phyloP scores from a whole-genome alignment of 257 asterid genomes.

The Petunia secreta region DNA sequence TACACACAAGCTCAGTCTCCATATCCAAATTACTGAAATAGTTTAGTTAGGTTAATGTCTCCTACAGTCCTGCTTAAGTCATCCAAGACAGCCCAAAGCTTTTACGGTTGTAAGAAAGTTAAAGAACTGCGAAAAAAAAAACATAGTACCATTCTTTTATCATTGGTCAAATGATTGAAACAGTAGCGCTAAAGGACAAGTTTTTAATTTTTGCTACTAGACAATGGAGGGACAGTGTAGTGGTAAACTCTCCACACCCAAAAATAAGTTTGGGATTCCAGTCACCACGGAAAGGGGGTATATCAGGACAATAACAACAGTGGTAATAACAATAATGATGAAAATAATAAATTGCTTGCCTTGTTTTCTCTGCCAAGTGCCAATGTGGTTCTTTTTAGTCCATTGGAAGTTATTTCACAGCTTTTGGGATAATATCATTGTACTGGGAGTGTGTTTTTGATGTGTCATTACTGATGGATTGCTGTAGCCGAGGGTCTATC shows the following conservation, averaged over 20 bases:
- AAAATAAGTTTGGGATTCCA: background rate
- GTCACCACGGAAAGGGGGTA: background rate
- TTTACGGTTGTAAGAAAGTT: slow-evolving; percentile 2
- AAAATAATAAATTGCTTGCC: background rate
- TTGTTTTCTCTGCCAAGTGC: background rate
- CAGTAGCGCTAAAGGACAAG: background rate
- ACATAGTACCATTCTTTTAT: slow-evolving; percentile 4
- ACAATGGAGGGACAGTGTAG: background rate
- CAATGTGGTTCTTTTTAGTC: background rate
- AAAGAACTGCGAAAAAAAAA: background rate
- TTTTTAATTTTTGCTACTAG: background rate
- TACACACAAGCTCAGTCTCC: background rate
- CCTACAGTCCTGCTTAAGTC: background rate
- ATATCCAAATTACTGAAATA: background rate
- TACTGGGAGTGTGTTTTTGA: background rate
- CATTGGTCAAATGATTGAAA: background rate
- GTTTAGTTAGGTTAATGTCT: background rate
- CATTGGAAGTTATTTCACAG: background rate
- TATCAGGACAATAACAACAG: too few species aligned
- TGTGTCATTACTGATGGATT: slow-evolving; percentile 20
- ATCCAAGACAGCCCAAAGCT: background rate
- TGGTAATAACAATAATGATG: background rate
- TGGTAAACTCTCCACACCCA: background rate
- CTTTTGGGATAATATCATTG: background rate
- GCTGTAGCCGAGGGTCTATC: background rate